Conservation (phyloP, 768 basidiomycete species). For the Phylloporus sp. region DNA sequence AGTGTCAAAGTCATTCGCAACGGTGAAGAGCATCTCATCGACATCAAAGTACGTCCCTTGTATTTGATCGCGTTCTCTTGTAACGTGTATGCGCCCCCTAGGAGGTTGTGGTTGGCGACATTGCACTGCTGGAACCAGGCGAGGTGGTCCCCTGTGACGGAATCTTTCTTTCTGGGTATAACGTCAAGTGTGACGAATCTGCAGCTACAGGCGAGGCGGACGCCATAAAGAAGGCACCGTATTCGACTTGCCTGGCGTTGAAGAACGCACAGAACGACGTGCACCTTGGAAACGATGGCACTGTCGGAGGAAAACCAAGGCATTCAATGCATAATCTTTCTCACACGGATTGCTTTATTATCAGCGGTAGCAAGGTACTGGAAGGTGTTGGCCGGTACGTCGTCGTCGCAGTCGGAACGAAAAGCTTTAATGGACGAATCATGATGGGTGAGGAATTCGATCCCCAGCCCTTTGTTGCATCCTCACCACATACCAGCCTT, state of each 20-base stretch:
- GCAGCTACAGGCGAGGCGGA: conserved; percentile 97
- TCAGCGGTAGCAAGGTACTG: conserved; percentile 88
- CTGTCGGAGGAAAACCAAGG: conserved; percentile 22
- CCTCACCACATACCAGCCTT: conserved; percentile 51
- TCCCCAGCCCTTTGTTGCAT: background rate
- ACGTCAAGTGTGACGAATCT: conserved; percentile 93
- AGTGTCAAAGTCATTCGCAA: conserved; percentile 78
- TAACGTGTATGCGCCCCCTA: conserved; percentile 31
- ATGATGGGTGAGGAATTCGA: conserved; percentile 72
- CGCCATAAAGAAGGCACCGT: conserved; percentile 83
- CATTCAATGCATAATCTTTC: conserved; percentile 17
- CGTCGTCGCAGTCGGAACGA: conserved; percentile 85
- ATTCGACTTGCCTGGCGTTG: conserved; percentile 63
- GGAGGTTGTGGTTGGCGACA: conserved; percentile 92
- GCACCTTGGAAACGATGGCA: conserved; percentile 19
- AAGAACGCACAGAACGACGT: conserved; percentile 30
- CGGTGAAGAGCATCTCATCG: conserved; percentile 65
- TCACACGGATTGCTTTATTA: conserved; percentile 87
- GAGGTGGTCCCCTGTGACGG: conserved; percentile 97
- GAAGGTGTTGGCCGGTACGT: conserved; percentile 95
- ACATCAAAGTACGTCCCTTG: conserved; percentile 60
- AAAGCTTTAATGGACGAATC: conserved; percentile 93
- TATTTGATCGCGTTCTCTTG: background rate
- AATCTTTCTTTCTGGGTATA: conserved; percentile 87
- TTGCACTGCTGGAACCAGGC: conserved; percentile 88